A percentile compares a stretch with the other conserved stretches of the same genome.
Evolutionary conservation across 805 yeast species (phyloP).

Genomic region (Candida ortonii): DNA sequence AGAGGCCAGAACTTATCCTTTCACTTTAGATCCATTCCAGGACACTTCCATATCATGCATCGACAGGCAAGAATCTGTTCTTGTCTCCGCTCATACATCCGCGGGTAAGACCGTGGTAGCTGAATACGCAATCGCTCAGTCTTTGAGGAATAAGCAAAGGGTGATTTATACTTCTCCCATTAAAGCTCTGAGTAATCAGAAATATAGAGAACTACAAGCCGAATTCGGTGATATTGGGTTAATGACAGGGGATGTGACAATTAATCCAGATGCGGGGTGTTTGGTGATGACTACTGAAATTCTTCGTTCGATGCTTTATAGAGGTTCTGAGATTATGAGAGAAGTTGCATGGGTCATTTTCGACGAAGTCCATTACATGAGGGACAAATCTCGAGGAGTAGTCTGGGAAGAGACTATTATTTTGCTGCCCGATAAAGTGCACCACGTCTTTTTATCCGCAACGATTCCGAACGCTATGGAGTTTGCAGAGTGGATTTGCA

Average conservation of each 20-base stretch:
- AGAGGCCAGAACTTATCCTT: constrained; percentile 90
- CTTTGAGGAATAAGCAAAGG: constrained; percentile 85
- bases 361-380: constrained; percentile 98
- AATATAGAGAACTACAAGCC: constrained; percentile 85
- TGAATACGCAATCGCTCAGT: constrained; percentile 94
- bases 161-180: constrained; percentile 95
- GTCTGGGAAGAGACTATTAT: constrained; percentile 99
- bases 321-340: constrained; percentile 97
- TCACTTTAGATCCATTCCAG: constrained; percentile 94
- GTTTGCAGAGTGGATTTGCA: constrained; percentile 98
- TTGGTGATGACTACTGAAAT: constrained; percentile 98
- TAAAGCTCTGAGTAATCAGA: constrained; percentile 91
- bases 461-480: constrained; percentile 98
- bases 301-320: constrained; percentile 90
- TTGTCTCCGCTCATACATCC: constrained; percentile 96
- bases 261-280: constrained; percentile 97
- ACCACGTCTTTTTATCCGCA: constrained; percentile 89
- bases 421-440: constrained; percentile 91
- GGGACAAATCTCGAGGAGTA: constrained; percentile 97
- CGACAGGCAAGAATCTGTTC: constrained; percentile 88
- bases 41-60: constrained; percentile 95
- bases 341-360: constrained; percentile 99
- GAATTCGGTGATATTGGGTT: constrained; percentile 96
- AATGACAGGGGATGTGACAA: constrained; percentile 99
- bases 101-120: constrained; percentile 98